A percentile compares a stretch with the other conserved stretches of the same genome.
phyloP scores from a whole-genome alignment of 371 early-diverging fungal genomes.

The Capillidium heterosporum region DNA sequence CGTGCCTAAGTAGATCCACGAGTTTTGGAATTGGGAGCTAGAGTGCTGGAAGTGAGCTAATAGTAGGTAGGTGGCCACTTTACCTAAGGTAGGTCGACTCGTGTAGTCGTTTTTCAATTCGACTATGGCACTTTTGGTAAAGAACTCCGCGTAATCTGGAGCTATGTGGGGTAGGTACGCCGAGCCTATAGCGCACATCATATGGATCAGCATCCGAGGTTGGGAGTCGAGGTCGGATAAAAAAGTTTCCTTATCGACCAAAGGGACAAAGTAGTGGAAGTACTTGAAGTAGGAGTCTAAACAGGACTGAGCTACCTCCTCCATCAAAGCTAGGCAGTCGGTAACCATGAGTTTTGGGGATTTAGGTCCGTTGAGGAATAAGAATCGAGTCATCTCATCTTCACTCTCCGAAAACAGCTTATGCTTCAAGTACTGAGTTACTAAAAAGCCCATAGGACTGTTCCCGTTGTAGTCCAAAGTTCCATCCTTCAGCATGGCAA shows the following conservation, averaged over 20 bases:
- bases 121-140: background rate
- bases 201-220: background rate
- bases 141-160: background rate
- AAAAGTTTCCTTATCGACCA: background rate
- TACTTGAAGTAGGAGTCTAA: background rate
- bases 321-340: background rate
- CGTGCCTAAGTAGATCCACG: constrained; percentile 2
- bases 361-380: background rate
- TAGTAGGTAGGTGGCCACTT: background rate
- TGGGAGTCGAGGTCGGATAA: background rate
- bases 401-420: background rate
- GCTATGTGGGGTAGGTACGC: background rate
- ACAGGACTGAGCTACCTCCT: background rate
- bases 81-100: background rate
- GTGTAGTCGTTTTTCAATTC: background rate
- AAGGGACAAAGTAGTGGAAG: background rate
- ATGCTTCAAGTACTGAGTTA: background rate
- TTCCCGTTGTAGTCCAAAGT: background rate
- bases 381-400: background rate
- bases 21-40: background rate
- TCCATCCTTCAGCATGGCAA: background rate
- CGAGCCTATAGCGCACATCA: background rate
- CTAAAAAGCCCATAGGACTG: background rate
- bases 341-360: background rate
- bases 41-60: constrained; percentile 3